A percentile compares a stretch with the other conserved stretches of the same genome.
These are phyloP conservation scores for Neonectria sp. DNA, from an alignment of 2,329 filamentous ascomycete genomes.

Conservation along the genomic window DNA sequence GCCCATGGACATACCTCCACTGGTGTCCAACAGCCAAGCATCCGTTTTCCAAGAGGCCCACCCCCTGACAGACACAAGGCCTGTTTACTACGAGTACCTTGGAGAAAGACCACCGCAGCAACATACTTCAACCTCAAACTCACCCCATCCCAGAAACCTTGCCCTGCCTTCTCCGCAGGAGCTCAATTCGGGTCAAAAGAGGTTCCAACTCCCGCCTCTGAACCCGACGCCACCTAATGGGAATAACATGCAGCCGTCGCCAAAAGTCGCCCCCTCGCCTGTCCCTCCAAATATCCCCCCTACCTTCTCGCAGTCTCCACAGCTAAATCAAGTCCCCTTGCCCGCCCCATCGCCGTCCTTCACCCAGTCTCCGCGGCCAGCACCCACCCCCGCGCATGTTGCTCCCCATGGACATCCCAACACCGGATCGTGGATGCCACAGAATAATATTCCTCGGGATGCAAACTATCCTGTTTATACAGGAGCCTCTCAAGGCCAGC, in stretches of 20 bases:
- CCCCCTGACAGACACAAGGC: not conserved
- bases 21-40: not conserved
- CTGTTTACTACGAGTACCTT: not conserved
- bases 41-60: not conserved
- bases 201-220: not conserved
- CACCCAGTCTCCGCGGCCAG: not conserved
- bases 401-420: not conserved
- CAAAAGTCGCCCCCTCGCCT: not conserved
- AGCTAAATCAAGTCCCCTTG: too few species aligned
- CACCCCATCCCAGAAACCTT: not conserved
- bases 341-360: too few species aligned
- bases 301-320: too few species aligned
- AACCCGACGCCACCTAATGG: not conserved
- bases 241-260: not conserved
- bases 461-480: not conserved
- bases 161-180: not conserved
- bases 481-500: not conserved
- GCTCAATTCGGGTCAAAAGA: not conserved
- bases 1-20: not conserved
- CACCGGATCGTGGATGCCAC: not conserved
- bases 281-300: too few species aligned
- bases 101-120: not conserved
- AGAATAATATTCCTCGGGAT: not conserved
- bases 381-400: not conserved
- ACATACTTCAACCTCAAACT: not conserved